A percentile compares a stretch with the other conserved stretches of the same genome.
Conservation (phyloP, 1,284 basidiomycete species). For the Pseudozyma flocculosa region DNA sequence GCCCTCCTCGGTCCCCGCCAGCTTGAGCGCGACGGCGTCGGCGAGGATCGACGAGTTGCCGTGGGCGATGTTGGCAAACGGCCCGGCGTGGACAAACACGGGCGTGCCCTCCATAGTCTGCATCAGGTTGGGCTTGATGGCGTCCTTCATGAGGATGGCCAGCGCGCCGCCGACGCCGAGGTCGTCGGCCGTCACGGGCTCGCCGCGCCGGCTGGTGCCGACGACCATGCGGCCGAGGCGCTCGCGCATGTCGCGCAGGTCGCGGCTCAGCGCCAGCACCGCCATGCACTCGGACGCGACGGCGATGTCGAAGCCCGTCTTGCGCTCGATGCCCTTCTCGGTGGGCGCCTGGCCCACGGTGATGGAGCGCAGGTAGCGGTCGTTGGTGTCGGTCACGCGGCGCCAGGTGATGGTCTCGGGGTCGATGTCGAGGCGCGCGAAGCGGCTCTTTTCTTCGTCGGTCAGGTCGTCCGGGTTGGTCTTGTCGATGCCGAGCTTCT, state of each 20-base stretch:
- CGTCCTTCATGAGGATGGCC: constrained; percentile 96
- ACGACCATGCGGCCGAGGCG: constrained; percentile 92
- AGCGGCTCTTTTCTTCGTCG: constrained; percentile 84
- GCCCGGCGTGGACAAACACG: constrained; percentile 97
- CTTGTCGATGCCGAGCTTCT: constrained; percentile 95
- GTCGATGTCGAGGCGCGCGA: constrained; percentile 91
- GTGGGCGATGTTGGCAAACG: constrained; percentile 98
- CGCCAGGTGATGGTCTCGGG: constrained; percentile 91
- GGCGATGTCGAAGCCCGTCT: constrained; percentile 92
- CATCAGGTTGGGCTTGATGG: constrained; percentile 99
- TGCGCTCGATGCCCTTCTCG: constrained; percentile 84
- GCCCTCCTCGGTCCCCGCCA: constrained; percentile 92
- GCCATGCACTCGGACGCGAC: constrained; percentile 99
- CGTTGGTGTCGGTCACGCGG: constrained; percentile 94
- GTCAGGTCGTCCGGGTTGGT: constrained; percentile 89
- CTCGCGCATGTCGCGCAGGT: constrained; percentile 87
- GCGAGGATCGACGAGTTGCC: constrained; percentile 98
- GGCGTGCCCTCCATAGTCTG: constrained; percentile 97
- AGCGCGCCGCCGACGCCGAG: constrained; percentile 93
- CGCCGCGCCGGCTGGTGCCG: constrained; percentile 86
- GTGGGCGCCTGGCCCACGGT: constrained; percentile 86
- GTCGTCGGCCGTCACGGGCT: constrained; percentile 93
- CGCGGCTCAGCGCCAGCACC: constrained; percentile 85
- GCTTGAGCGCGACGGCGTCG: constrained; percentile 91
- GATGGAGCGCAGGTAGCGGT: constrained; percentile 92